Conservation (phyloP, 345 rosid species). For the Mangifera indica region DNA sequence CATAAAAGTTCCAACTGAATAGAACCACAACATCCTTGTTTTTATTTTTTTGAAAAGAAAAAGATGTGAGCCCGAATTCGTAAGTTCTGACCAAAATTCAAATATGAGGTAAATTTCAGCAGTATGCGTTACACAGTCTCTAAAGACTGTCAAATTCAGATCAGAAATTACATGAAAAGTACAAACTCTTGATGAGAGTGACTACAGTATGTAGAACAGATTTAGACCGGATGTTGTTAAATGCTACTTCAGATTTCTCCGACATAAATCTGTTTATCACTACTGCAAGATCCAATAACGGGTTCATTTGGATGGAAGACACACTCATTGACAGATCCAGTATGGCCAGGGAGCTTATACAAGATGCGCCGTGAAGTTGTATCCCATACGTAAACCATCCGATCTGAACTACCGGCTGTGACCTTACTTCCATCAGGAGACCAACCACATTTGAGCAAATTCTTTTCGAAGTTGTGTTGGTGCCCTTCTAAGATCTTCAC, state of each 20-base stretch:
- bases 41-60: too few relatives aligned
- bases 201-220: slow-evolving; percentile 13
- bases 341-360: slow-evolving; percentile 95
- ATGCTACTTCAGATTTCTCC: slow-evolving; percentile 49
- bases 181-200: neutral
- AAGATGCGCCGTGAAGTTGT: slow-evolving; percentile 81
- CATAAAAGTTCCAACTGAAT: too few relatives aligned
- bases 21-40: too few relatives aligned
- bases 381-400: slow-evolving; percentile 98
- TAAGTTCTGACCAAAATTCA: too few relatives aligned
- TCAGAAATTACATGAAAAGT: neutral
- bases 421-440: slow-evolving; percentile 96
- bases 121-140: too few relatives aligned
- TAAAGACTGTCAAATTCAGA: too few relatives aligned
- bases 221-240: neutral
- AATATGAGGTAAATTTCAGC: too few relatives aligned
- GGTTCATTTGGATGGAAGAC: slow-evolving; percentile 89
- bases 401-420: slow-evolving; percentile 90
- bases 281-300: slow-evolving; percentile 90
- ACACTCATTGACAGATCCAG: slow-evolving; percentile 84
- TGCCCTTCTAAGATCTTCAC: slow-evolving; percentile 91
- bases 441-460: slow-evolving; percentile 82
- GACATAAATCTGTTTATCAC: slow-evolving; percentile 86
- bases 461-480: slow-evolving; percentile 98
- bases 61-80: too few relatives aligned